phyloP scores from a whole-genome alignment of 163 green algal species.

The Picocystis sp. region DNA sequence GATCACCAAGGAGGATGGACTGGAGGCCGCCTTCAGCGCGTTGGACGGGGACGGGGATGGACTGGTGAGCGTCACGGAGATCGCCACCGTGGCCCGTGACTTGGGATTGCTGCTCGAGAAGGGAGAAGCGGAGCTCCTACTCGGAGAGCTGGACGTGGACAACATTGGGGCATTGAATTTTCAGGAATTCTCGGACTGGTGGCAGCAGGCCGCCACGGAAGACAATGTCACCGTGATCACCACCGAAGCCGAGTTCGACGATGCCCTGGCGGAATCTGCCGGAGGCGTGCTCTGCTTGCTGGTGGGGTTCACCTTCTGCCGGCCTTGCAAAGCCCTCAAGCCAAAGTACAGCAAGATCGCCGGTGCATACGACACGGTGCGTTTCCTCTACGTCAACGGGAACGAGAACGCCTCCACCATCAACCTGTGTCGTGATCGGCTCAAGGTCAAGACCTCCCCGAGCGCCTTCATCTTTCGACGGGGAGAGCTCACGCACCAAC shows the following conservation, averaged over 20 bases:
- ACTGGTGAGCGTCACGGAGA: too few species aligned
- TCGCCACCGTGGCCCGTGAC: too few species aligned
- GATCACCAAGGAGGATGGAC: too few species aligned
- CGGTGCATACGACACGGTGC: conserved; percentile 2
- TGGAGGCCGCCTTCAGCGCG: too few species aligned
- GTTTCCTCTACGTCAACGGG: conserved; percentile 16
- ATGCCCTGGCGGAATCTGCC: conserved; percentile 13
- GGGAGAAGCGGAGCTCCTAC: conserved; percentile 8
- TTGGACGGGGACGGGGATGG: too few species aligned
- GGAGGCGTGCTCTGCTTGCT: conserved; percentile 12
- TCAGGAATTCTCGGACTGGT: conserved; percentile 18
- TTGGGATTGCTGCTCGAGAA: too few species aligned
- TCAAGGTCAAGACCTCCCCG: conserved; percentile 16
- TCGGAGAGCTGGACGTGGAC: conserved; percentile 10
- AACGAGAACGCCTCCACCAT: conserved; percentile 23
- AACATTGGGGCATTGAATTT: conserved; percentile 5
- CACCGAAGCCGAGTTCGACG: conserved; percentile 10
- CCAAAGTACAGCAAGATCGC: conserved; percentile 10
- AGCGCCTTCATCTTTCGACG: conserved; percentile 18
- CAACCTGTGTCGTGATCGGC: conserved; percentile 7
- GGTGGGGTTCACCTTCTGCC: conserved; percentile 19
- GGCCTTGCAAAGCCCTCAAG: conserved; percentile 17
- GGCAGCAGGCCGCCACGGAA: conserved; percentile 6
- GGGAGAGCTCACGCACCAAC: conserved; percentile 9
- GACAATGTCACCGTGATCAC: conserved; percentile 12